These are phyloP conservation scores for Cercospora sp. DNA, from an alignment of 2,329 filamentous ascomycete species.

Conservation along the genomic window DNA sequence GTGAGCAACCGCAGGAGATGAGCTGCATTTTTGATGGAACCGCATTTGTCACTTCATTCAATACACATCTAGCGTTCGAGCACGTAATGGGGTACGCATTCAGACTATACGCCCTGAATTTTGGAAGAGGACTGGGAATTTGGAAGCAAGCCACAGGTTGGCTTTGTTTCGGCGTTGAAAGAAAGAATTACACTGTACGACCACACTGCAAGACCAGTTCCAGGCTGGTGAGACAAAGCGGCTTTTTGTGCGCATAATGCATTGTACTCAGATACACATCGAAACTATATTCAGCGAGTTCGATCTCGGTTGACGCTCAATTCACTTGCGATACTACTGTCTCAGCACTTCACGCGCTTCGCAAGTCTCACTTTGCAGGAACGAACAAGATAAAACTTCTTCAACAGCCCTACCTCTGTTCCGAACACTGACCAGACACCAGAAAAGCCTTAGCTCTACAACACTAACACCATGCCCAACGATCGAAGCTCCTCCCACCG, in stretches of 20 bases:
- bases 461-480: neutral
- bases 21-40: neutral
- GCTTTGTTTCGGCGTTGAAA: conserved; percentile 13
- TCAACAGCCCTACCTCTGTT: neutral
- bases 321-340: neutral
- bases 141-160: conserved; percentile 4
- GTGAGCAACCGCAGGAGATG: conserved; percentile 12
- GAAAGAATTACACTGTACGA: conserved; percentile 8
- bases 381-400: neutral
- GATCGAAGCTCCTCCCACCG: neutral
- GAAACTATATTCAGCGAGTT: conserved; percentile 11
- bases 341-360: conserved; percentile 3
- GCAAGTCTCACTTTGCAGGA: neutral
- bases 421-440: neutral
- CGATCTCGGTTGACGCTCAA: neutral
- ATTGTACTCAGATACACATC: conserved; percentile 21
- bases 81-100: neutral
- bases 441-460: neutral
- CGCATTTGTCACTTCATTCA: neutral
- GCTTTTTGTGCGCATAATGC: conserved; percentile 20
- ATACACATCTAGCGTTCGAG: conserved; percentile 22
- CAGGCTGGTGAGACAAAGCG: conserved; percentile 19
- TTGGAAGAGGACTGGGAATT: neutral
- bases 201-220: conserved; percentile 8
- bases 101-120: neutral